Evolutionary conservation across 768 basidiomycete genomes (phyloP), one percentile per base, ranked within the genome.

Genomic region (Tulasnella sp.): DNA sequence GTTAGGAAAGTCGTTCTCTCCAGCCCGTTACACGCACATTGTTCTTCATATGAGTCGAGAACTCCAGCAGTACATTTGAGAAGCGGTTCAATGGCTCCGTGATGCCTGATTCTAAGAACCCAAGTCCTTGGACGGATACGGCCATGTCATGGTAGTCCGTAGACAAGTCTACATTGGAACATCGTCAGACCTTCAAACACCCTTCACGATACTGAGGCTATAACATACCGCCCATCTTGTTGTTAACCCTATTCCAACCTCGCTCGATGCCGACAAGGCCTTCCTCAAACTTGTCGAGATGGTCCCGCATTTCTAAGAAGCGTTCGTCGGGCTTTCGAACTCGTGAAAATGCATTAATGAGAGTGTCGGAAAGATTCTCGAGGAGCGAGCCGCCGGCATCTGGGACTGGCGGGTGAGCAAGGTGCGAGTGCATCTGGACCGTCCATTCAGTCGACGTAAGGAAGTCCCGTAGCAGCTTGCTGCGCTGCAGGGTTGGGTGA

Each of bases 401-500:
- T n/a, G 91, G 90, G 29, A 89, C 89, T 25, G 95, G 93, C 5
- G 96, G 94, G 81, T 97, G 93, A 7, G 96, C 94, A 73, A 93
- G 86, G 80, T 97, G 95, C 81, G 96, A 93, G 82, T 99, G 96
- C 94, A 97, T 99, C 81, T 92, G 90, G 34, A 99, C 96, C 80
- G 94, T 93, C 97, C 97, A 99, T 96, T 99, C 97, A 40, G 93
- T 93, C 3, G 96, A 97, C 82, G 95, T 93, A 77, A 99, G 91
- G 85, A 99, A 99, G 37, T 94, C 93, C 9, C 92, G 90, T n/a
- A 97, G 87, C 38, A 99, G 89, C 11, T 91, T 92, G 78, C 93
- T 93, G 71, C 97, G 88, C 82, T 97, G 94, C 15, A 99, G 86
- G 1, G 93, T 98, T 17, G 97, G 96, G 82, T 99, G 97, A 40